A percentile compares a stretch with the other conserved stretches of the same genome.
phyloP scores from a whole-genome alignment of 192 early-diverging fungal genomes.

The Coemansia sp. region DNA sequence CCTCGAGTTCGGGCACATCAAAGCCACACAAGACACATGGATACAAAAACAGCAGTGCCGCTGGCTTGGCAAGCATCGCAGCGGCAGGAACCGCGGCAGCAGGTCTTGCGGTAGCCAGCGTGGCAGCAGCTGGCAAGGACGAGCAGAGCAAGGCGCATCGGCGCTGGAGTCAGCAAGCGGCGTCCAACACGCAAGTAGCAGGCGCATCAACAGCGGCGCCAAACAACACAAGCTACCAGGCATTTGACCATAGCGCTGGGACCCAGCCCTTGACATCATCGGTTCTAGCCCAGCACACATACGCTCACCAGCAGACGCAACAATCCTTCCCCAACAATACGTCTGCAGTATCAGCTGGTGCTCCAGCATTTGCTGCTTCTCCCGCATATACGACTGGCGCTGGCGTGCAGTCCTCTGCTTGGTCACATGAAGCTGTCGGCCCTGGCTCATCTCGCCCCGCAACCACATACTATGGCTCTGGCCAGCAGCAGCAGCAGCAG shows the following conservation, averaged over 20 bases:
- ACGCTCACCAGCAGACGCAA: conserved; percentile 9
- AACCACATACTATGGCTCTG: conserved; percentile 1
- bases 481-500: conserved; percentile 3
- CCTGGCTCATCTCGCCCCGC: neutral
- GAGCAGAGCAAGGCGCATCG: neutral
- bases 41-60: neutral
- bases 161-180: conserved; percentile 8
- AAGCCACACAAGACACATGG: neutral
- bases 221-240: conserved; percentile 21
- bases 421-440: conserved; percentile 12
- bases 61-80: conserved; percentile 8
- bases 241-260: conserved; percentile 33
- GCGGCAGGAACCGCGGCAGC: neutral
- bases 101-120: neutral
- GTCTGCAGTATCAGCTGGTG: conserved; percentile 9
- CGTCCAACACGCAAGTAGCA: neutral
- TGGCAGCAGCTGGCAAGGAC: neutral
- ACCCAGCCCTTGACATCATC: conserved; percentile 33
- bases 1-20: neutral
- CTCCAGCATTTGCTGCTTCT: conserved; percentile 5
- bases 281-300: conserved; percentile 19
- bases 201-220: neutral
- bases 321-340: neutral
- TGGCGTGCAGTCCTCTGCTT: conserved; percentile 9
- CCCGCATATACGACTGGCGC: conserved; percentile 7